Evolutionary conservation across 1,139 yeast species (phyloP).

Genomic region (Kurtzmaniella natalensis): DNA sequence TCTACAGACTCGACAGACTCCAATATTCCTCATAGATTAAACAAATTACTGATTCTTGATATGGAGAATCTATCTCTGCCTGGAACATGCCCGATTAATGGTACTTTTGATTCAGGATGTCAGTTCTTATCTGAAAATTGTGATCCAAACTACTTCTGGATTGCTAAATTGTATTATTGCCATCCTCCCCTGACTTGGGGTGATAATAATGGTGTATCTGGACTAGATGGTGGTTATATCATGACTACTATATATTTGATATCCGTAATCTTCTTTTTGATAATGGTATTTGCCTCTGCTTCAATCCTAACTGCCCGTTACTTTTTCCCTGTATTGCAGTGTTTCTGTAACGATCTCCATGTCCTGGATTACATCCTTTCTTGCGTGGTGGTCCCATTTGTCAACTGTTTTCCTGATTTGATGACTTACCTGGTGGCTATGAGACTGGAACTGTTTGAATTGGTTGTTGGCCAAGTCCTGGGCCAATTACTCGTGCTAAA

Average conservation of each 20-base stretch:
- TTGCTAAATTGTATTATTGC: slow-evolving; percentile 27
- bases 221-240: background rate
- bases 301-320: slow-evolving; percentile 6
- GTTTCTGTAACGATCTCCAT: background rate
- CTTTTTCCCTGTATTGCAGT: slow-evolving; percentile 5
- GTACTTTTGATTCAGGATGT: slow-evolving; percentile 13
- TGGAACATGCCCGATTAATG: background rate
- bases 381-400: slow-evolving; percentile 32
- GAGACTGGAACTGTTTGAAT: slow-evolving; percentile 25
- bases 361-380: slow-evolving; percentile 5
- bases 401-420: slow-evolving; percentile 40
- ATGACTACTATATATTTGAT: too few species aligned
- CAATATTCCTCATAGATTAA: too few species aligned
- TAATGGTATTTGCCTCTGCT: slow-evolving; percentile 5
- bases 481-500: slow-evolving; percentile 37
- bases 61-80: background rate
- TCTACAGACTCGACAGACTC: too few species aligned
- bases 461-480: slow-evolving; percentile 39
- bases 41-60: background rate
- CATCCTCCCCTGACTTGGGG: slow-evolving; percentile 10
- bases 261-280: background rate
- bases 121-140: slow-evolving; percentile 19
- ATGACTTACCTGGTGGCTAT: slow-evolving; percentile 34
- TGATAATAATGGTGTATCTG: background rate
- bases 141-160: slow-evolving; percentile 19